phyloP scores from a whole-genome alignment of 1,284 basidiomycete species.

The Golubevia sp. region DNA sequence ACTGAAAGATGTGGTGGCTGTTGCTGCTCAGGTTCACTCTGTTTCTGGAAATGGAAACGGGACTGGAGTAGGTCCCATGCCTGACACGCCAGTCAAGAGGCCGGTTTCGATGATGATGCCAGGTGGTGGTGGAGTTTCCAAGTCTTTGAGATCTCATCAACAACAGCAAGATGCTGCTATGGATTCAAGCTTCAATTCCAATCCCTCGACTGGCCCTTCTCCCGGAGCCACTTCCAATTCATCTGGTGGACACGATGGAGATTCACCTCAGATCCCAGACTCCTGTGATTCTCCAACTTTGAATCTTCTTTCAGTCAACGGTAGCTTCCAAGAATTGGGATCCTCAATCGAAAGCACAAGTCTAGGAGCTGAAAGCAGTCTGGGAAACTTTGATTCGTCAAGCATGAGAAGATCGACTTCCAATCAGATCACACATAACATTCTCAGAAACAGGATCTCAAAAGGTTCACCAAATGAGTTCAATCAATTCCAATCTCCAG shows the following conservation, averaged over 20 bases:
- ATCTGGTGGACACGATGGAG: constrained; percentile 4
- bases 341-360: background rate
- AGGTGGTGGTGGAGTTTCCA: constrained; percentile 1
- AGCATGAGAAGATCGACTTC: too few relatives aligned
- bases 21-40: constrained; percentile 13
- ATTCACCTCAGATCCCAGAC: constrained; percentile 27
- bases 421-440: too few relatives aligned
- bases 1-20: constrained; percentile 51
- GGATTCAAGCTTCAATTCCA: background rate
- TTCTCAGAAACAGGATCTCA: too few relatives aligned
- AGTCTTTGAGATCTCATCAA: constrained; percentile 2
- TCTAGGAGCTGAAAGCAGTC: background rate
- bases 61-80: constrained; percentile 39
- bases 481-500: too few relatives aligned
- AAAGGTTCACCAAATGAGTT: too few relatives aligned
- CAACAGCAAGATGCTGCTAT: too few relatives aligned
- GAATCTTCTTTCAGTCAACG: constrained; percentile 17
- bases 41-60: too few relatives aligned
- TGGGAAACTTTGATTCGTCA: background rate
- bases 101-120: background rate
- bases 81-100: constrained; percentile 62
- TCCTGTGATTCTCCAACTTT: constrained; percentile 37
- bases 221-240: too few relatives aligned
- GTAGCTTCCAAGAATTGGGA: background rate
- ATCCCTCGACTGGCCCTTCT: too few relatives aligned